phyloP scores from a whole-genome alignment of 1,284 basidiomycete genomes.

The Hemileia vastatrix region DNA sequence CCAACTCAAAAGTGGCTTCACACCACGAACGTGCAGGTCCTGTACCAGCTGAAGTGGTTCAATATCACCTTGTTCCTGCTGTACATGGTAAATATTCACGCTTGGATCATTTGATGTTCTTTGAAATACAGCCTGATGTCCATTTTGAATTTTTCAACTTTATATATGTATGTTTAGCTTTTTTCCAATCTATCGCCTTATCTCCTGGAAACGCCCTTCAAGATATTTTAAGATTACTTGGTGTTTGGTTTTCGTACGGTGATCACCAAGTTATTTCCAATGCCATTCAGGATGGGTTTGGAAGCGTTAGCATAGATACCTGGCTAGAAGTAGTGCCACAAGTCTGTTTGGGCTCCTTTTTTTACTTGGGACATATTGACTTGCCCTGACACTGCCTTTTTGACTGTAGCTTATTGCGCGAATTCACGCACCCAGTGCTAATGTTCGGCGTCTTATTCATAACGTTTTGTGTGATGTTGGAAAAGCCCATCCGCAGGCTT shows the following conservation, averaged over 20 bases:
- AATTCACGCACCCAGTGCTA: conserved; percentile 83
- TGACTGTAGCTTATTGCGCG: conserved; percentile 79
- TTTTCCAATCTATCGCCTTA: conserved; percentile 89
- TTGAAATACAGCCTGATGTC: background rate
- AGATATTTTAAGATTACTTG: conserved; percentile 84
- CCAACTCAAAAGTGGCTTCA: conserved; percentile 91
- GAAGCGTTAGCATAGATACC: conserved; percentile 85
- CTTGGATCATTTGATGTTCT: background rate
- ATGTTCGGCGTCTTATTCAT: conserved; percentile 82
- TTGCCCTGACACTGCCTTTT: background rate
- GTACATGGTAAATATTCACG: conserved; percentile 63
- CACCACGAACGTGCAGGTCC: conserved; percentile 62
- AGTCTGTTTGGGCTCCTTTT: conserved; percentile 48
- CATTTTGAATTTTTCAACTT: background rate
- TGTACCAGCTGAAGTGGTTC: conserved; percentile 61
- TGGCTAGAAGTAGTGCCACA: conserved; percentile 99
- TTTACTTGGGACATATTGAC: background rate
- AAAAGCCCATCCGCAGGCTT: conserved; percentile 90
- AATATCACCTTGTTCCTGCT: conserved; percentile 82
- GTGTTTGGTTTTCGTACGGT: conserved; percentile 98
- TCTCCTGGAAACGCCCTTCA: conserved; percentile 86
- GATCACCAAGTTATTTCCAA: conserved; percentile 80
- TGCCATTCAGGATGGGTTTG: conserved; percentile 80
- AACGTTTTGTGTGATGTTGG: conserved; percentile 85
- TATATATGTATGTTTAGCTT: conserved; percentile 51